Evolutionary conservation across 129 eudicot species (phyloP).

Genomic region (Escallonia rubra): DNA sequence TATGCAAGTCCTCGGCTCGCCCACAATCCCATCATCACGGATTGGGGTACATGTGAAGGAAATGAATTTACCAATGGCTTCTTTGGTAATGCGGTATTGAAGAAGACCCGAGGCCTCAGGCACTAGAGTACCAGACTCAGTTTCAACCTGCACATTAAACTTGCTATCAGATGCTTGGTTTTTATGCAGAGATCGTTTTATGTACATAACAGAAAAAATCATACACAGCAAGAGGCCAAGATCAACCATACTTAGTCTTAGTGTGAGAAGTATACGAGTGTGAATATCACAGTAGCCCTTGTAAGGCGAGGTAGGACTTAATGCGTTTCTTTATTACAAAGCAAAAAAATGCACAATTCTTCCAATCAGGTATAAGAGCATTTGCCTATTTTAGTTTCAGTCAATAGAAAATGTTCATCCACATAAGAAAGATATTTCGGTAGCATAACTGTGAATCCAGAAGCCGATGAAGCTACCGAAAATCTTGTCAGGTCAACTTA

Average conservation of each 20-base stretch:
- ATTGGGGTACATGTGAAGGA: conserved; percentile 83
- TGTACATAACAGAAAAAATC: too few species aligned
- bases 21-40: conserved; percentile 80
- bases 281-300: too few species aligned
- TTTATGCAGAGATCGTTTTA: neutral
- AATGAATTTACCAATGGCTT: conserved; percentile 82
- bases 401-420: neutral
- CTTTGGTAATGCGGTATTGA: conserved; percentile 69
- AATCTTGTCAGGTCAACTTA: neutral
- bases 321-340: too few species aligned
- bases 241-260: too few species aligned
- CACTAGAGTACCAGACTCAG: conserved; percentile 58
- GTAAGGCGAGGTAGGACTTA: too few species aligned
- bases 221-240: too few species aligned
- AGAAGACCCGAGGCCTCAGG: conserved; percentile 73
- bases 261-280: too few species aligned
- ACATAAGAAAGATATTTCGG: neutral
- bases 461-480: neutral
- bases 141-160: conserved; percentile 54
- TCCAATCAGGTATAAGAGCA: too few species aligned
- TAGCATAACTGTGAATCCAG: neutral
- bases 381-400: too few species aligned
- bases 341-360: too few species aligned
- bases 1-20: conserved; percentile 79
- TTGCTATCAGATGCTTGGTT: neutral